A percentile compares a stretch with the other conserved stretches of the same genome.
These are phyloP conservation scores for Penicillium daleae DNA, from an alignment of 495 filamentous ascomycete genomes.

Conservation along the genomic window DNA sequence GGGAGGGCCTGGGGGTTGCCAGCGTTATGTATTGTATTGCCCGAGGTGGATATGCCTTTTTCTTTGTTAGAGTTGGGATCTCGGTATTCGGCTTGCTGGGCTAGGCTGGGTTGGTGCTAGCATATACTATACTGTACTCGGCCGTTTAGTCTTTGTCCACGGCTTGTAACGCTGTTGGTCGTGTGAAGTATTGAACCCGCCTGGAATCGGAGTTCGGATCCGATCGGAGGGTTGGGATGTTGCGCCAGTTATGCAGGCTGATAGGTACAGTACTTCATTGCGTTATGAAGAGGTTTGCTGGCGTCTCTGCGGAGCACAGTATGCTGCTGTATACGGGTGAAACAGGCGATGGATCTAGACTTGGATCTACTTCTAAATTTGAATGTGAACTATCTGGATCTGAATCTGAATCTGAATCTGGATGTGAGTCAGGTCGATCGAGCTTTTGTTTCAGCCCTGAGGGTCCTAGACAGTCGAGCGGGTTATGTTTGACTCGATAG, in stretches of 20 bases:
- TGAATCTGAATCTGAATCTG: background rate
- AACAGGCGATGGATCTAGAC: background rate
- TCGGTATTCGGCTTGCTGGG: background rate
- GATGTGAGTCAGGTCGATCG: constrained; percentile 2
- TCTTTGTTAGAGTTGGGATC: background rate
- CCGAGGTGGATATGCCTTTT: background rate
- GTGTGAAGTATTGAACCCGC: background rate
- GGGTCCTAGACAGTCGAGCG: background rate
- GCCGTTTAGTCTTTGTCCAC: background rate
- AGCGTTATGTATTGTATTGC: background rate
- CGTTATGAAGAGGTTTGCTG: too few relatives aligned
- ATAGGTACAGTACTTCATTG: background rate
- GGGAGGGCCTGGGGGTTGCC: background rate
- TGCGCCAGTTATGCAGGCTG: background rate
- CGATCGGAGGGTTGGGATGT: background rate
- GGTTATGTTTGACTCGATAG: background rate
- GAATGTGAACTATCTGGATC: background rate
- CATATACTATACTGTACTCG: background rate
- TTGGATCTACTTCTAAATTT: background rate
- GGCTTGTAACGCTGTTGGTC: background rate
- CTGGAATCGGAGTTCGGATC: background rate
- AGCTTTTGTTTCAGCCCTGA: background rate
- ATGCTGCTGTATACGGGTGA: background rate
- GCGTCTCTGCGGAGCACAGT: too few relatives aligned
- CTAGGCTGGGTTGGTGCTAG: background rate